A percentile compares a stretch with the other conserved stretches of the same genome.
These are phyloP conservation scores for Tulasnella sp. DNA, from an alignment of 768 basidiomycete species.

Conservation along the genomic window DNA sequence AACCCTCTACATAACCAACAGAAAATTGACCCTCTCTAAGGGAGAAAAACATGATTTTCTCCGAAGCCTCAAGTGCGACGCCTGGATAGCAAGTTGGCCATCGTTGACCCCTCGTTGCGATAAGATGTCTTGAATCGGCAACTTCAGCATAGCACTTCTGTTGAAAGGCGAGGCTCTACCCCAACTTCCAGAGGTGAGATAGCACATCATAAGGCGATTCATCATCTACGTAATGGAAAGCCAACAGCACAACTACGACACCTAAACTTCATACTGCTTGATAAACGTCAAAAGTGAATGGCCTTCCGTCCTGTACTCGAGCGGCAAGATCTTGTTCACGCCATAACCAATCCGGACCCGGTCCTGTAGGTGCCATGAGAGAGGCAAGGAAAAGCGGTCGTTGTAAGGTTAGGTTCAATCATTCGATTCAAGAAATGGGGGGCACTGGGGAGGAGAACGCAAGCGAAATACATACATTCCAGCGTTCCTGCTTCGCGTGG, in stretches of 20 bases:
- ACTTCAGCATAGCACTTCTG: no score
- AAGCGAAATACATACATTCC: slow-evolving; percentile 47
- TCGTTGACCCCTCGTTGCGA: no score
- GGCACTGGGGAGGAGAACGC: no score
- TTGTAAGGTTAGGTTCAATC: neutral
- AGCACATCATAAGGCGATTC: no score
- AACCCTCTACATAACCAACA: no score
- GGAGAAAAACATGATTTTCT: no score
- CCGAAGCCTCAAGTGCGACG: no score
- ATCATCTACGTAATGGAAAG: neutral
- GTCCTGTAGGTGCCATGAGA: slow-evolving; percentile 49
- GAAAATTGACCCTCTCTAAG: no score
- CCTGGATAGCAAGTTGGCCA: no score
- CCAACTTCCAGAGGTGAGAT: no score
- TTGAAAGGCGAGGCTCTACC: no score
- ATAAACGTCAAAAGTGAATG: slow-evolving; percentile 48
- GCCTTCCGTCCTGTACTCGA: slow-evolving; percentile 62
- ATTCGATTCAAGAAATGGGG: neutral
- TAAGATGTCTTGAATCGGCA: no score
- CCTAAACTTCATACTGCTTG: slow-evolving; percentile 25
- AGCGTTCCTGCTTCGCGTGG: slow-evolving; percentile 78
- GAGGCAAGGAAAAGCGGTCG: neutral
- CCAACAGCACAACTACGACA: neutral
- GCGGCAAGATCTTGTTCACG: slow-evolving; percentile 49
- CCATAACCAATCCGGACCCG: slow-evolving; percentile 71